Base-by-base conservation (phyloP, 108 stramenopile species). In the Pseudonitzschia multistriata region DNA sequence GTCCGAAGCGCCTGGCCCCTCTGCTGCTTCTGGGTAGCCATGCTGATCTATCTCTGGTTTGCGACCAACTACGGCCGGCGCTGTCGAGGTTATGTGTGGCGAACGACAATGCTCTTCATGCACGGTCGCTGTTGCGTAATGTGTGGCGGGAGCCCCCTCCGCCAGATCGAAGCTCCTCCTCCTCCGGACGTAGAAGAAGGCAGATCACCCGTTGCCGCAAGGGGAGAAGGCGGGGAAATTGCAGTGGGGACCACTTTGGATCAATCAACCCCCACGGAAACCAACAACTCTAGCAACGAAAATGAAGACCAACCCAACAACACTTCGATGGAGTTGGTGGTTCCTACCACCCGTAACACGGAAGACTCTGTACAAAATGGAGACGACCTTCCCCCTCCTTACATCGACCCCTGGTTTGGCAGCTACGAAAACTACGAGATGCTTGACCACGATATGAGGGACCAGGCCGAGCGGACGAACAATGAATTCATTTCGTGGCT, bases 401-500 rank as follows among this genome's bases (percentile, higher is more conserved):
- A 4, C 3, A 45, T 45, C 11, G 42, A 45, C 0, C 14, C 5
- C n/a, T 30, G 35, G n/a, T 59, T 59, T n/a, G 57, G 57, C 5
- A 59, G 57, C 34, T 33, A 30, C 33, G 11, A 35, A 21, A 59
- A 59, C 29, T 59, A 59, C 17, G 11, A 33, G 25, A 7, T 59
- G 1, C 15, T 59, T 3, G 57, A 59, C 29, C 3, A 59, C 31
- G 33, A 59, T 4, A 17, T 59, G 31, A 31, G 34, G 3, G 10
- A 59, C 29, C 34, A 19, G 34, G 34, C 33, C 6, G 13, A 17
- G 17, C 31, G 31, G n/a, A 59, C 31, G 11, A n/a, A 59, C 34
- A 59, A 59, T 30, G 57, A 59, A n/a, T 59, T 19, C 34, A 33
- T 59, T n/a, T 35, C 57, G 19, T 59, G 57, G 57, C 34, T 59